Evolutionary conservation across 2,329 filamentous ascomycete genomes (phyloP), one percentile per base, ranked within the genome.

Genomic region (Grosmannia penicillata): DNA sequence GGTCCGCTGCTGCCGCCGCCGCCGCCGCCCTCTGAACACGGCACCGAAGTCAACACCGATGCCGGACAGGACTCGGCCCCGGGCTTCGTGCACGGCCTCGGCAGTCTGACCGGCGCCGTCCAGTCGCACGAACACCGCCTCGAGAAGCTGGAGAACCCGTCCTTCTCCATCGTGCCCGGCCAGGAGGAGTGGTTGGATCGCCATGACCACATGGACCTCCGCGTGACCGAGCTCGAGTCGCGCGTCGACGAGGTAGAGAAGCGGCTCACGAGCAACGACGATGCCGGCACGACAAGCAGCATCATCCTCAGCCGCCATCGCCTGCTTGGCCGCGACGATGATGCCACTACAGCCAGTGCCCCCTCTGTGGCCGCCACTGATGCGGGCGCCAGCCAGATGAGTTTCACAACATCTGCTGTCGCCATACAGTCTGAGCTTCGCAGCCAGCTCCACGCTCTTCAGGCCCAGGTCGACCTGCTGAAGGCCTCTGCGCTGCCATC

Each of bases 151-250:
- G 82, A 89, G 55, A 82, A 69, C 36, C 63, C 70, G 2, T 85
- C 79, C 0, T 82, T 85, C 49, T 73, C 74, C 19, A 66, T 72
- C 31, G 11, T 34, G 13, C 64, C 68, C 15, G 68, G 69, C n/a
- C 69, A 80, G 34, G 80, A 85, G 18, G 77, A 82, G 27, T 72
- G 82, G 35, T 62, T 75, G 15, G 78, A 83, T 17, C 74, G 70
- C 38, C 68, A 82, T 48, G 80, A 85, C 25, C 59, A 72, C 34
- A 54, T 72, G 32, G 82, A 86, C 46, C 65, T 75, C 8, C 71
- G 80, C 18, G 62, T 86, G 8, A 68, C 74, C 1, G 80, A 86
- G 27, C 61, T 86, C 7, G 81, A 86, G 53, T 68, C 66, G 22
- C 66, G 72, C 26, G 58, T 78, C 5, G 69, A 72, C 18, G 73